Conservation (phyloP, 169 alveolate species). For the Fabrea salina region DNA sequence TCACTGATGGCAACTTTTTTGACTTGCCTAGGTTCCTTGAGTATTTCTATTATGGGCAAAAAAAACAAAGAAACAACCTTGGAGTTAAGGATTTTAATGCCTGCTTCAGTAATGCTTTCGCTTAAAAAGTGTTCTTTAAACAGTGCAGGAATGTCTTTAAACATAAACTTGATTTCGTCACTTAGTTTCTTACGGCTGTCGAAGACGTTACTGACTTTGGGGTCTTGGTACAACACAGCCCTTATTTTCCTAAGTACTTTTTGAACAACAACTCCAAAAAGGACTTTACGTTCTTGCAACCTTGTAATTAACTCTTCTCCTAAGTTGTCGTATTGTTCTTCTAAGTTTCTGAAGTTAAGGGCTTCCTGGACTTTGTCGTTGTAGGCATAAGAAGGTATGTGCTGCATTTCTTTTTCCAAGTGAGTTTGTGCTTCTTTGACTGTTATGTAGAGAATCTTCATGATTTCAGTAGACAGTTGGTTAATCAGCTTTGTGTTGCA, state of each 20-base stretch:
- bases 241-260: background rate
- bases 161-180: conserved; percentile 27
- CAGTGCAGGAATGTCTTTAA: conserved; percentile 16
- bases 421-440: background rate
- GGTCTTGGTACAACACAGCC: background rate
- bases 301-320: background rate
- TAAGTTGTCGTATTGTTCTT: conserved; percentile 15
- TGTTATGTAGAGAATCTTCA: conserved; percentile 4
- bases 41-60: background rate
- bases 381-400: background rate
- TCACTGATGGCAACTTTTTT: conserved; percentile 4
- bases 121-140: background rate
- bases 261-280: background rate
- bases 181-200: background rate
- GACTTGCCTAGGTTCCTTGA: conserved; percentile 21
- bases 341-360: conserved; percentile 22
- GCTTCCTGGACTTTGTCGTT: conserved; percentile 7
- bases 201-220: conserved; percentile 3
- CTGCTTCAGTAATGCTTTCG: conserved; percentile 18
- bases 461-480: conserved; percentile 6
- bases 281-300: background rate
- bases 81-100: background rate
- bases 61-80: conserved; percentile 13
- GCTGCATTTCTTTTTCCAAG: background rate
- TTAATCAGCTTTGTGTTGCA: background rate